Conservation (phyloP, 179 eudicot species). For the Corrigiola litoralis region DNA sequence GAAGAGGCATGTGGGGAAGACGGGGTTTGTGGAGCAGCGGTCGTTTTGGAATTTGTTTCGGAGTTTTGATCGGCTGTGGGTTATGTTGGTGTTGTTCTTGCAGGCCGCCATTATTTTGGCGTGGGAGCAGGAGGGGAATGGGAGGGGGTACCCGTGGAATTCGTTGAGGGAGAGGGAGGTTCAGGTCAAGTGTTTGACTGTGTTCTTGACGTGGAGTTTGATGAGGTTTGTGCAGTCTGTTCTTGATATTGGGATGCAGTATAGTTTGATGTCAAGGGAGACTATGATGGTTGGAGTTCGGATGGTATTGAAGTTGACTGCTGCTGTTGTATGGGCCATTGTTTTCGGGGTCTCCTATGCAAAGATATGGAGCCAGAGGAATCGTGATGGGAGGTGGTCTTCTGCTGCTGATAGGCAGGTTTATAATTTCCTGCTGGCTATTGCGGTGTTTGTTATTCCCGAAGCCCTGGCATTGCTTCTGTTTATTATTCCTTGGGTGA, state of each 20-base stretch:
- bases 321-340: conserved; percentile 59
- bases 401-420: conserved; percentile 47
- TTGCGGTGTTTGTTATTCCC: conserved; percentile 53
- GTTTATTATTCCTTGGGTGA: conserved; percentile 71
- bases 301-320: conserved; percentile 57
- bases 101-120: conserved; percentile 81
- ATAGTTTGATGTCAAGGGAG: conserved; percentile 72
- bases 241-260: conserved; percentile 71
- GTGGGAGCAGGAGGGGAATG: conserved; percentile 43
- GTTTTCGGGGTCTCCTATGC: conserved; percentile 57
- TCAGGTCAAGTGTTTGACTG: conserved; percentile 61
- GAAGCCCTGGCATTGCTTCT: conserved; percentile 63
- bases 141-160: conserved; percentile 58
- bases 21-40: conserved; percentile 90
- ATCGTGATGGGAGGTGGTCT: conserved; percentile 41
- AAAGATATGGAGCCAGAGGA: conserved; percentile 61
- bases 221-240: conserved; percentile 71
- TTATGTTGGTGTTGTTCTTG: conserved; percentile 72
- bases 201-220: conserved; percentile 81
- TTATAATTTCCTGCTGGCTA: conserved; percentile 52
- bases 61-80: conserved; percentile 83
- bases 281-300: conserved; percentile 61
- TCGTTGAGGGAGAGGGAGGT: conserved; percentile 45
- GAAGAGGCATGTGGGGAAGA: conserved; percentile 74
- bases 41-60: conserved; percentile 81